Base-by-base conservation (phyloP, 2,329 filamentous ascomycete species). In the Fusarium newnesense region DNA sequence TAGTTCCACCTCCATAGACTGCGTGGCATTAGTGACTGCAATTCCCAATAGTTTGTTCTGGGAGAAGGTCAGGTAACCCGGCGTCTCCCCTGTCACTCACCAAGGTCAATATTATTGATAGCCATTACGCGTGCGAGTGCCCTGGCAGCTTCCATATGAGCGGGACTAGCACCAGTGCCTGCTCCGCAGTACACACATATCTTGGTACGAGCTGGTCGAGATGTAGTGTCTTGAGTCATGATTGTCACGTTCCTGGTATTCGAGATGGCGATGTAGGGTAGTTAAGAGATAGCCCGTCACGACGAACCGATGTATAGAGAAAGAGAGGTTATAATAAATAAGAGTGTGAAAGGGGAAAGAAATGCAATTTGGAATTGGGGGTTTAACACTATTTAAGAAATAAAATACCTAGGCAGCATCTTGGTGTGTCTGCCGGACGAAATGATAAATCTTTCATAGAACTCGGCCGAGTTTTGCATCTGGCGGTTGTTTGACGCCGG, bases 171-270 rank as follows among this genome's bases (percentile, higher is more conserved):
- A 56, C 96, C 96, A 21, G 88, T 82, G 13, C 90, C 92, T 59
- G 96, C 90, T 79, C 95, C 96, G 85, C 96, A 98, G 88, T 97
- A 98, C 74, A 98, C 96, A 82, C 94, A 97, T 80, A 98, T 92
- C 73, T 94, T 94, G 67, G 92, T 84, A 67, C 82, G 84, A 54
- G 69, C 80, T 79, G 60, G 74, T 64, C 42, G 69, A 60, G 69
- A 75, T 70, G 19, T 24, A 24, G 16, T n/a, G 64, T 79, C 81
- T 43, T 75, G 72, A 47, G 60, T 10, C 50, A 60, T 21, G 37
- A 16, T 5, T 24, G 50, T 44, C n/a, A 42, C 57, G 73, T 74
- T 75, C 28, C 77, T 75, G 30, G 65, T 73, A 73, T 73, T 79
- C 76, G 78, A 77, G 70, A 63, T 72, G 32, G 12, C 16, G 11